Evolutionary conservation across 2,329 filamentous ascomycete species (phyloP).

Genomic region (Ceratocystis papillata): DNA sequence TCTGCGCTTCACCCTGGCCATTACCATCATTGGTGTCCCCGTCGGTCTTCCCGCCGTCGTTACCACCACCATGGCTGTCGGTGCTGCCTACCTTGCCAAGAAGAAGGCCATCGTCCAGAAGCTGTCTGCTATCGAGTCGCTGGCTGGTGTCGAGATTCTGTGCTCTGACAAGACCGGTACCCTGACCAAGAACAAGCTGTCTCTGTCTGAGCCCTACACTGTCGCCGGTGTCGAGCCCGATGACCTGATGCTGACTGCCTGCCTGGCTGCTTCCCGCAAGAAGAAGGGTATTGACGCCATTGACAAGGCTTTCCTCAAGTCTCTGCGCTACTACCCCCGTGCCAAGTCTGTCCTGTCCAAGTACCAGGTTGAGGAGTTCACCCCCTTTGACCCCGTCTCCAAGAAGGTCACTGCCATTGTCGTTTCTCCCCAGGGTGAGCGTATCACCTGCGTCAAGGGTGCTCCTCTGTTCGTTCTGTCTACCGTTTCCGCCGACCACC

Average conservation of each 20-base stretch:
- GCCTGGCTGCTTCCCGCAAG: conserved; percentile 80
- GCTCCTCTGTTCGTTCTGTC: conserved; percentile 78
- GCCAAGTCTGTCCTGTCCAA: conserved; percentile 71
- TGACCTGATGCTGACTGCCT: conserved; percentile 86
- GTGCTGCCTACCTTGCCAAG: conserved; percentile 81
- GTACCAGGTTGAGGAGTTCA: conserved; percentile 76
- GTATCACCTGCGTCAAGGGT: conserved; percentile 82
- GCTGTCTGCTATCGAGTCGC: conserved; percentile 80
- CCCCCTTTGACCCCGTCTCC: conserved; percentile 83
- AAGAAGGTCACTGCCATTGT: conserved; percentile 85
- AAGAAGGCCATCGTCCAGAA: conserved; percentile 91
- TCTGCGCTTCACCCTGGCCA: conserved; percentile 73
- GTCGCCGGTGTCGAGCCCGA: conserved; percentile 72
- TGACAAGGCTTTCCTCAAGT: conserved; percentile 88
- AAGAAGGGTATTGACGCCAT: conserved; percentile 94
- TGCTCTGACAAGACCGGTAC: conserved; percentile 94
- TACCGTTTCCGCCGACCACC: conserved; percentile 76
- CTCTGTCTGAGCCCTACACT: conserved; percentile 72
- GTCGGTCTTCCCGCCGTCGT: conserved; percentile 89
- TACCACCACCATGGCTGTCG: conserved; percentile 90
- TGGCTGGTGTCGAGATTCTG: conserved; percentile 85
- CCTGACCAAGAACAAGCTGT: conserved; percentile 88
- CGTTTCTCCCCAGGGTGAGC: conserved; percentile 70
- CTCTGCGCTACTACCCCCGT: conserved; percentile 67
- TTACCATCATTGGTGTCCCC: conserved; percentile 84